phyloP scores from a whole-genome alignment of 768 basidiomycete genomes.

The Tricholoma sp. region DNA sequence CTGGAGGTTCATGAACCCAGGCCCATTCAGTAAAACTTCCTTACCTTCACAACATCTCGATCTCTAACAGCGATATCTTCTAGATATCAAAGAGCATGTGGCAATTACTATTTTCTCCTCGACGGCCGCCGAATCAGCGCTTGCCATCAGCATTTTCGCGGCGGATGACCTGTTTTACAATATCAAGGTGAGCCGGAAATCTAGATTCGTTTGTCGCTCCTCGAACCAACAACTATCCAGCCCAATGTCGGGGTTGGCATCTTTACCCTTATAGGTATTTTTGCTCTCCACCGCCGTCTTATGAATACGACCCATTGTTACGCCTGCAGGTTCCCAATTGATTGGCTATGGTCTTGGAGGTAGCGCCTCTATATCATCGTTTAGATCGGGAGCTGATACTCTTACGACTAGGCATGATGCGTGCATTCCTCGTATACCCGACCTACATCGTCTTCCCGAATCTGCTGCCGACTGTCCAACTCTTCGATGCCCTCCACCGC shows the following conservation, averaged over 20 bases:
- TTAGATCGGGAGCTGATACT: background rate
- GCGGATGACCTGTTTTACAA: constrained; percentile 45
- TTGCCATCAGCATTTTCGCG: constrained; percentile 56
- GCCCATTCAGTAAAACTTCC: constrained; percentile 49
- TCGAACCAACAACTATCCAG: constrained; percentile 6
- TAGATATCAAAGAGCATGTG: constrained; percentile 54
- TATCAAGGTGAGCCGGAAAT: constrained; percentile 14
- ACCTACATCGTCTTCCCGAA: constrained; percentile 39
- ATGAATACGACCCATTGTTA: constrained; percentile 3
- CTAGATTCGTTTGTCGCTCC: background rate
- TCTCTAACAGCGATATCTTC: background rate
- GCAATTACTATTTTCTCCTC: constrained; percentile 58
- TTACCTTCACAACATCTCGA: background rate
- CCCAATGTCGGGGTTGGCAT: constrained; percentile 28
- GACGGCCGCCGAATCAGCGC: constrained; percentile 54
- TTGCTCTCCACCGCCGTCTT: constrained; percentile 1
- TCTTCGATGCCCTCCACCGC: constrained; percentile 31
- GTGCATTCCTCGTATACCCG: constrained; percentile 46
- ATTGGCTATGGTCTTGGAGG: constrained; percentile 6
- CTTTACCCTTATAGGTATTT: constrained; percentile 12
- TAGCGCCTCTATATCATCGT: background rate
- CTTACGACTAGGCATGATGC: constrained; percentile 19
- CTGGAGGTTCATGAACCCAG: constrained; percentile 58
- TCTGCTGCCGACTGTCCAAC: constrained; percentile 34
- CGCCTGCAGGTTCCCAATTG: background rate